Base-by-base conservation (phyloP, 495 filamentous ascomycete genomes). In the Delitschia confertaspora region DNA sequence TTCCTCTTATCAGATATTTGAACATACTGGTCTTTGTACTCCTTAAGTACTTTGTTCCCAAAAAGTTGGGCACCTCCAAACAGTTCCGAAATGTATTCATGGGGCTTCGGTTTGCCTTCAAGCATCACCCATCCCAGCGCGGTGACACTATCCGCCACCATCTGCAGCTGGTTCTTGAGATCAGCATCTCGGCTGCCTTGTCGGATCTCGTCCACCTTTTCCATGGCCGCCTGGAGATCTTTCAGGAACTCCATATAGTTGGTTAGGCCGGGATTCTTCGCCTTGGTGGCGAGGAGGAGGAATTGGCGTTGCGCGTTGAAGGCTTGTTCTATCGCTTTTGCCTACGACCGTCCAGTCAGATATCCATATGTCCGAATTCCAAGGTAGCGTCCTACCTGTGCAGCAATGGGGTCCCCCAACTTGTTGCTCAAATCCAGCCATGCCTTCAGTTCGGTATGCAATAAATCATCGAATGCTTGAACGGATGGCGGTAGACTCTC, bases 11-110 rank as follows among this genome's bases (percentile, higher is more conserved):
- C 7, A 25, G n/a, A 22, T 13, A 5, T 23, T 19, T 9, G 24
- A n/a, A 35, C 80, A 49, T 65, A 93, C 88, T 86, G 89, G 37
- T 91, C 87, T 68, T 89, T 95, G 64, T 84, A 78, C 46, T 86
- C 80, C 57, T 81, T 88, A 46, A 95, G 62, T 26, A 98, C 82
- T 44, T 84, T 76, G 68, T 98, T 95, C 2, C 91, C 93, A 48
- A 79, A 95, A 66, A 85, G 93, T 61, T 95, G 75, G 20, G 88
- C 83, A 35, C 84, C 78, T 18, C 76, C 77, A 6, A 91, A 65
- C 34, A 79, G 78, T 34, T 93, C 89, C 21, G 72, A 71, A 26
- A 95, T 79, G 50, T 84, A 85, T 40, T 86, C 85, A 48, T 72
- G 78, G 1, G 91, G 91, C 59, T 85, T 88, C 16, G 67, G 65